Base-by-base conservation (phyloP, 352 stramenopile genomes). In the Globisporangium acanthophoron region DNA sequence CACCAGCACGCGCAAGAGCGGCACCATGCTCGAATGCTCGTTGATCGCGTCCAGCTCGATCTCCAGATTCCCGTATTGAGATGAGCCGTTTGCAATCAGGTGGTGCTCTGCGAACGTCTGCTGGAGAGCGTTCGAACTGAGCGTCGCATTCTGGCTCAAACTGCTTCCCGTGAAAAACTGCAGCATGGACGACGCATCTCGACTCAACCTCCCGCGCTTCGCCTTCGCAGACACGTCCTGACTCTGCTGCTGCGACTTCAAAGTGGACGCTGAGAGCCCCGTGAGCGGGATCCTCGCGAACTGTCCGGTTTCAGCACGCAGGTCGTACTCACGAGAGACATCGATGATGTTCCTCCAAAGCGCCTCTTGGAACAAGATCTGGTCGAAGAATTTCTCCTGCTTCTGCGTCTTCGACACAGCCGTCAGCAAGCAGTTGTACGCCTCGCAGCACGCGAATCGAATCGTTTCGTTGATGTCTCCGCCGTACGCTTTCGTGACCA, bases 341-440 rank as follows among this genome's bases (percentile, higher is more conserved):
- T 90, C 78, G 7, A 92, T 33, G 45, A 94, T 83, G 27, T 90
- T 94, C 11, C 40, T 54, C 80, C 82, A 92, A 8, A 92, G 62
- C 8, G 70, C 66, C 1, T 87, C 67, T 60, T 89, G 82, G 58
- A 94, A 92, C 43, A 94, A 64, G 40, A 94, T 87, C 61, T 94
- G 85, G 54, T 90, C 82, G 51, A 85, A 94, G 56, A 94, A 88
- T 54, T 94, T 94, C 46, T 94, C 82, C 46, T 92, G 80, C 27
- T 90, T 94, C 66, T 94, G 85, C 7, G 85, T 92, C 35, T 78
- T 76, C 1, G 82, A 88, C 24, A 94, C 80, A 3, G 82, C 84
- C 2, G 74, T 87, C 13, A 92, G 67, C 16, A 94, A 60, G 61
- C 85, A 94, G 33, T 70, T 77, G 53, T 92, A 94, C 21, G 85